phyloP scores from a whole-genome alignment of 306 rosid species.

The Gleditsia sinensis region DNA sequence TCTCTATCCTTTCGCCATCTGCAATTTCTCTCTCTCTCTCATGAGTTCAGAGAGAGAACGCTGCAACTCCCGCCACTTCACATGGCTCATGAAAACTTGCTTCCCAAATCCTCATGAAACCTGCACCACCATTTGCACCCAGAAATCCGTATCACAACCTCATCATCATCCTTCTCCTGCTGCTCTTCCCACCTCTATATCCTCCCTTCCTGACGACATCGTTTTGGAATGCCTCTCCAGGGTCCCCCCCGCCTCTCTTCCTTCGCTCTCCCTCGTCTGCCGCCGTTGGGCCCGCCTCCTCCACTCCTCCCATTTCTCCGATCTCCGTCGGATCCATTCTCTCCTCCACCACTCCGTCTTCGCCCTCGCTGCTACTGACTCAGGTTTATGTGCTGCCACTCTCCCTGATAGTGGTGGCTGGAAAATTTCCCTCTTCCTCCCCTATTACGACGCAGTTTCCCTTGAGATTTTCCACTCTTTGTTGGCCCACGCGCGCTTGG shows the following conservation, averaged over 20 bases:
- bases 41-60: conserved; percentile 52
- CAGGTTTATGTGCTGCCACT: conserved; percentile 49
- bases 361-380: conserved; percentile 52
- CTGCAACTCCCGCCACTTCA: conserved; percentile 75
- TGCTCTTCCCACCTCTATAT: conserved; percentile 38
- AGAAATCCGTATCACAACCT: too few species aligned
- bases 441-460: conserved; percentile 36
- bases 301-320: conserved; percentile 51
- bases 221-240: conserved; percentile 63
- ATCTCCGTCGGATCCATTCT: conserved; percentile 55
- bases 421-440: conserved; percentile 47
- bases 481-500: conserved; percentile 57
- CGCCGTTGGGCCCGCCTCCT: conserved; percentile 63
- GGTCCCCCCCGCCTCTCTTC: conserved; percentile 51
- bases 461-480: conserved; percentile 39
- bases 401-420: conserved; percentile 39
- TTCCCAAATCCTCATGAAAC: conserved; percentile 36
- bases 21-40: background rate
- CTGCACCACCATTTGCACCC: background rate
- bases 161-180: background rate
- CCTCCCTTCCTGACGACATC: conserved; percentile 72
- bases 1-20: background rate
- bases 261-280: conserved; percentile 58
- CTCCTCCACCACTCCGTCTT: conserved; percentile 48
- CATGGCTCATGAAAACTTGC: conserved; percentile 79